These are phyloP conservation scores for Colletotrichum sojae DNA, from an alignment of 2,329 filamentous ascomycete genomes.

Conservation along the genomic window DNA sequence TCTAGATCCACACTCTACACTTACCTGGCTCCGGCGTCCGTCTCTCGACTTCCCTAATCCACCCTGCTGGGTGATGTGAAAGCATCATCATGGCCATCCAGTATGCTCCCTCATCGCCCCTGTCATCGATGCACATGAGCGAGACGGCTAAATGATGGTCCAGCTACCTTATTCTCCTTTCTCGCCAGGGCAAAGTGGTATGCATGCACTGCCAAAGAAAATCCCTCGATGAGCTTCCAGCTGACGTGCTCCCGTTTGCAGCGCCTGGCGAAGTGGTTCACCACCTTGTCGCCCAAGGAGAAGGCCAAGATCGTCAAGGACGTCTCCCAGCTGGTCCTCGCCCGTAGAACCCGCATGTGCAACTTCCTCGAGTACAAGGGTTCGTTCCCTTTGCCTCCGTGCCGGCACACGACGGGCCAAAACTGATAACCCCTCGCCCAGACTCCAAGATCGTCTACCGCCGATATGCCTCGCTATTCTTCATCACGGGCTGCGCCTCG, in stretches of 20 bases:
- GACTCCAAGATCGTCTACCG: slow-evolving; percentile 99
- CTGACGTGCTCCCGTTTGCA: slow-evolving; percentile 56
- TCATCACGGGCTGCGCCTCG: slow-evolving; percentile 97
- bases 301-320: slow-evolving; percentile 99
- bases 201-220: slow-evolving; percentile 54
- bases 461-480: slow-evolving; percentile 98
- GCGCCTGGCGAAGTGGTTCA: slow-evolving; percentile 99
- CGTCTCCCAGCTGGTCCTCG: slow-evolving; percentile 96
- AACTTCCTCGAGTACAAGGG: slow-evolving; percentile 99
- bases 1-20: slow-evolving; percentile 31
- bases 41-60: slow-evolving; percentile 36
- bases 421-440: slow-evolving; percentile 54
- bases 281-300: slow-evolving; percentile 95
- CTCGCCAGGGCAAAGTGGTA: slow-evolving; percentile 99
- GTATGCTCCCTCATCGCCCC: slow-evolving; percentile 48
- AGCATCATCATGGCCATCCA: slow-evolving; percentile 59
- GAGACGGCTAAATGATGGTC: slow-evolving; percentile 39
- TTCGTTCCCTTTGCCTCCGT: slow-evolving; percentile 52
- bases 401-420: neutral
- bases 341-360: slow-evolving; percentile 97
- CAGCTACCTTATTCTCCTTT: slow-evolving; percentile 98
- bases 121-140: slow-evolving; percentile 5
- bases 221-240: neutral
- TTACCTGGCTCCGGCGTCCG: slow-evolving; percentile 14
- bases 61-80: slow-evolving; percentile 40